These are phyloP conservation scores for Xylaria cubensis DNA, from an alignment of 495 filamentous ascomycete species.

Conservation along the genomic window DNA sequence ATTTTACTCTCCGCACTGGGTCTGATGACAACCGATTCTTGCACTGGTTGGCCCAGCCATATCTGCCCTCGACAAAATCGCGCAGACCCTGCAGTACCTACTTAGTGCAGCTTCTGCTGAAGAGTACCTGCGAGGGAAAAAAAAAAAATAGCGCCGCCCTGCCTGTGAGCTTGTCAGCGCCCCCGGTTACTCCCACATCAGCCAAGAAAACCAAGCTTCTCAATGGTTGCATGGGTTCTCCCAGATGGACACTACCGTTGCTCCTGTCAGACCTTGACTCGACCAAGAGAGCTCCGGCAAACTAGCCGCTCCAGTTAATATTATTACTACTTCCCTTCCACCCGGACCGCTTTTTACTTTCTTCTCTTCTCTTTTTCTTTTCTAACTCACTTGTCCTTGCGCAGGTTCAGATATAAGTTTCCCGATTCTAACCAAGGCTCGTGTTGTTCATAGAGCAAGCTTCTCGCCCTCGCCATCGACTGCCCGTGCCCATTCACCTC, in stretches of 20 bases:
- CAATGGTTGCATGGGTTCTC: conserved; percentile 23
- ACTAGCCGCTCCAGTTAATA: conserved; percentile 38
- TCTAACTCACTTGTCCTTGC: conserved; percentile 46
- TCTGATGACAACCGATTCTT: conserved; percentile 37
- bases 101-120: background rate
- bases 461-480: conserved; percentile 21
- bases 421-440: conserved; percentile 38
- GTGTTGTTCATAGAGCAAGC: conserved; percentile 45
- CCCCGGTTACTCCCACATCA: conserved; percentile 22
- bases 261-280: conserved; percentile 34
- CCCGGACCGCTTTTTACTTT: conserved; percentile 36
- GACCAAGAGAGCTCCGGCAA: conserved; percentile 23
- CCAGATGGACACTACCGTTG: conserved; percentile 17
- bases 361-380: conserved; percentile 28
- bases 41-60: conserved; percentile 30
- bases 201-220: conserved; percentile 37
- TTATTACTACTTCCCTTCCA: conserved; percentile 40
- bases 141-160: conserved; percentile 29
- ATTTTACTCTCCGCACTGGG: conserved; percentile 40
- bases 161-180: conserved; percentile 33
- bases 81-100: conserved; percentile 30
- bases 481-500: background rate
- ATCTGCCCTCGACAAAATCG: conserved; percentile 41
- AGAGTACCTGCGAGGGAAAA: conserved; percentile 15
- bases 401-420: conserved; percentile 30